A percentile compares a stretch with the other conserved stretches of the same genome.
Evolutionary conservation across 257 asterid genomes (phyloP).

Genomic region (Parsonsia alboflavescens): DNA sequence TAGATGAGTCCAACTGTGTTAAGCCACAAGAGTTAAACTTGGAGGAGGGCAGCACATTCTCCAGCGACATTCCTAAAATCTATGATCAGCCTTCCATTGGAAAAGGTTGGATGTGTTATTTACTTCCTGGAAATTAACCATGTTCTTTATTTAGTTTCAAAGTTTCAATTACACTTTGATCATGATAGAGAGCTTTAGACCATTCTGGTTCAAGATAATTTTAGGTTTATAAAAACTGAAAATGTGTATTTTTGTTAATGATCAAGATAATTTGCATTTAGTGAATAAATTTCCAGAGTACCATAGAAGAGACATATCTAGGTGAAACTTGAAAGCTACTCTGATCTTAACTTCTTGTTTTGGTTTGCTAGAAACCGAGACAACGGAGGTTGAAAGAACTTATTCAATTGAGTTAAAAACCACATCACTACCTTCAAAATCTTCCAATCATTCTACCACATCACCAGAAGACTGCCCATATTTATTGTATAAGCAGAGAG

Average conservation of each 20-base stretch:
- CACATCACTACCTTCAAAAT: slow-evolving; percentile 11
- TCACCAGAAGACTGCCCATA: slow-evolving; percentile 23
- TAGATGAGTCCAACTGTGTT: not conserved
- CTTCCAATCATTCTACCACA: slow-evolving; percentile 15
- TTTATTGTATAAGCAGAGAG: slow-evolving; percentile 12
- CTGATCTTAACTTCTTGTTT: slow-evolving; percentile 5
- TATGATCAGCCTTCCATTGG: slow-evolving; percentile 24
- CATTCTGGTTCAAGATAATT: not conserved
- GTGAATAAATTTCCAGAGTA: not conserved
- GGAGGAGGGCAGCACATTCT: slow-evolving; percentile 15
- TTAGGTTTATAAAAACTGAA: slow-evolving; percentile 1
- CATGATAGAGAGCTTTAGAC: not conserved
- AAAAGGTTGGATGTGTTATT: slow-evolving; percentile 32
- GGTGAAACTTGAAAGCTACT: not conserved
- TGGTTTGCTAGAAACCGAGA: slow-evolving; percentile 15
- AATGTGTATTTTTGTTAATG: not conserved
- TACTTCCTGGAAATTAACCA: not conserved
- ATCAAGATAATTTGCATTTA: not conserved
- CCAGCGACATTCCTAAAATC: slow-evolving; percentile 12
- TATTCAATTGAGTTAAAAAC: slow-evolving; percentile 4
- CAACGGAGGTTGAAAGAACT: slow-evolving; percentile 24
- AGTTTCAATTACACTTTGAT: not conserved
- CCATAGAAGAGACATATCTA: not conserved
- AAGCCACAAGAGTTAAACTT: slow-evolving; percentile 17
- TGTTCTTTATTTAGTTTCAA: not conserved